Evolutionary conservation across 192 early-diverging fungal genomes (phyloP).

Genomic region (Chytriomyces sp.): DNA sequence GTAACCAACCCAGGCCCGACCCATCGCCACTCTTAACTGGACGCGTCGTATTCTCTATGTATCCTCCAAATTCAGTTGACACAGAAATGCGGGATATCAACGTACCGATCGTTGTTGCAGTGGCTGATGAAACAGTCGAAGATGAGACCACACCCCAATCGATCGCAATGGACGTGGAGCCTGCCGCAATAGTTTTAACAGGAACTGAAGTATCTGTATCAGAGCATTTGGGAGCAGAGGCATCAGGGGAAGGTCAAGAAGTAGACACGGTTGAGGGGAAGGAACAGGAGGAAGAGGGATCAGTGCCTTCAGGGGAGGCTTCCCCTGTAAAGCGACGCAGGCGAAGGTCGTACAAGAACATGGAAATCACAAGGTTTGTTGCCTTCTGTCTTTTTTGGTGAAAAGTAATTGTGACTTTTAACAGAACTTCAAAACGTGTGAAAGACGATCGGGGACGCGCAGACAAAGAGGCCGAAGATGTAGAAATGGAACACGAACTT

Average conservation of each 20-base stretch:
- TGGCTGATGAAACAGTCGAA: not conserved
- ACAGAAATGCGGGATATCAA: not conserved
- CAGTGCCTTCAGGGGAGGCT: not conserved
- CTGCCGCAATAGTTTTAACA: not conserved
- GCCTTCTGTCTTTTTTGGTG: not conserved
- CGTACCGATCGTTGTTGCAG: not conserved
- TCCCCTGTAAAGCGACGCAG: not conserved
- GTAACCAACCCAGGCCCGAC: no score
- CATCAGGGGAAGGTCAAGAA: not conserved
- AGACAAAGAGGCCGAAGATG: not conserved
- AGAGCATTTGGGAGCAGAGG: not conserved
- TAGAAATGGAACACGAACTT: not conserved
- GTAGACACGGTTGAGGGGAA: not conserved
- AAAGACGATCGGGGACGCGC: not conserved
- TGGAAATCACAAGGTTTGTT: not conserved
- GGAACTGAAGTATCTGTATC: not conserved
- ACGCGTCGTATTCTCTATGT: no score
- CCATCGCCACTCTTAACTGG: no score
- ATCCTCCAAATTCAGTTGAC: no score
- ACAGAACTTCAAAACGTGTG: slow-evolving; percentile 11
- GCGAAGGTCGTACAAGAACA: not conserved
- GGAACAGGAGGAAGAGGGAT: slow-evolving; percentile 1
- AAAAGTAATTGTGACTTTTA: not conserved
- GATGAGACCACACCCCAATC: not conserved
- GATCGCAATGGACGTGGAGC: not conserved